Base-by-base conservation (phyloP, 2,329 filamentous ascomycete species). In the Diaporthe helianthi region DNA sequence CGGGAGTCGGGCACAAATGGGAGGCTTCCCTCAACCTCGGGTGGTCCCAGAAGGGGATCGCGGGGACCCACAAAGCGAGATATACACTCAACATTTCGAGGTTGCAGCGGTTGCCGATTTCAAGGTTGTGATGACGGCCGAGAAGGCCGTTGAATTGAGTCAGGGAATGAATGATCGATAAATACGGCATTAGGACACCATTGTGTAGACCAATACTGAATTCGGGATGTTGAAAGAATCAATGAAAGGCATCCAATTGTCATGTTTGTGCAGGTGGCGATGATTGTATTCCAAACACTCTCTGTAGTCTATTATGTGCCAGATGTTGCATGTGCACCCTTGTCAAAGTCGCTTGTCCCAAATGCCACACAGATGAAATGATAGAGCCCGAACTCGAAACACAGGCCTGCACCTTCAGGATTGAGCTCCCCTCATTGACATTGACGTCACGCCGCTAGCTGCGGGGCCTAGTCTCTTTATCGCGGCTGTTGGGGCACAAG, bases 131-230 rank as follows among this genome's bases (percentile, higher is more conserved):
- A 19, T 63, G 58, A 36, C 26, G 58, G 29, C 38, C 8, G 44
- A 63, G 44, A 49, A 49, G 58, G 19, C 41, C 44, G n/a, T 63
- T 63, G 58, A 33, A 63, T 33, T 33, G 41, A 63, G 58, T 36
- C 44, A 19, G 29, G 29, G 7, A 36, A 61, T 17, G 44, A 36
- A 36, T 7, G 58, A 63, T 63, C 44, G 58, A 33, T 36, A 49
- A 36, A 36, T 8, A 24, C 44, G 24, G 44, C 44, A 24, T 47
- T 63, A 36, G 44, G 41, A n/a, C n/a, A 15, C 26, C 29, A 63
- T 24, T 22, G 3, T 36, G 58, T 63, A 63, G 44, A 63, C 58
- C 58, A 63, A 49, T 49, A 36, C 44, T 46, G 44, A 63, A 26
- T 63, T 63, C 44, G 49, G 13, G 13, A 63, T 36, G 44, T 24